phyloP scores from a whole-genome alignment of 805 yeast genomes.

The Saccharomycopsis babjevae region DNA sequence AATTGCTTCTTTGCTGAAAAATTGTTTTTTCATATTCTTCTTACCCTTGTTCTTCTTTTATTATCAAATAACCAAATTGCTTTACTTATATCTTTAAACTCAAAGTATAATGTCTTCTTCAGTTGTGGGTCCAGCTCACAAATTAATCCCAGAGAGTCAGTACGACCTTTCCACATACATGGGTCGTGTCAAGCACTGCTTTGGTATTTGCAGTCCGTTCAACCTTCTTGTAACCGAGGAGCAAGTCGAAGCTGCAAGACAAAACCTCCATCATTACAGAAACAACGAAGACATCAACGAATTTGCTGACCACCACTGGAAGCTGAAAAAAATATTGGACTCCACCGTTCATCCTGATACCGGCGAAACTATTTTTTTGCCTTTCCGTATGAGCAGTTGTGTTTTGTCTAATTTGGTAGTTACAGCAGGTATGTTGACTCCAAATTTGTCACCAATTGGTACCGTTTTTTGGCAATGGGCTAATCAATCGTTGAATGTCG shows the following conservation, averaged over 20 bases:
- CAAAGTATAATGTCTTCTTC: slow-evolving; percentile 66
- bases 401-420: slow-evolving; percentile 90
- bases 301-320: slow-evolving; percentile 81
- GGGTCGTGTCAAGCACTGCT: slow-evolving; percentile 94
- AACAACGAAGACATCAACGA: slow-evolving; percentile 46
- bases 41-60: too few species aligned
- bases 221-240: slow-evolving; percentile 66
- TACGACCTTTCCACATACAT: slow-evolving; percentile 75
- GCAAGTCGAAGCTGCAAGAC: slow-evolving; percentile 56
- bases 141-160: slow-evolving; percentile 60
- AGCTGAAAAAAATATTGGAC: slow-evolving; percentile 76
- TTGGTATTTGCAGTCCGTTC: slow-evolving; percentile 85
- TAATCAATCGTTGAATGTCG: slow-evolving; percentile 93
- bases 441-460: slow-evolving; percentile 80
- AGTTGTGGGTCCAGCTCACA: slow-evolving; percentile 64
- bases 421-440: slow-evolving; percentile 96
- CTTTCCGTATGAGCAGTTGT: slow-evolving; percentile 95
- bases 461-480: slow-evolving; percentile 97
- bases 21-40: too few species aligned
- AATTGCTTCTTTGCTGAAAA: too few species aligned
- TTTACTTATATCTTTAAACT: too few species aligned
- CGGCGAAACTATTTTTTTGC: slow-evolving; percentile 83
- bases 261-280: slow-evolving; percentile 58
- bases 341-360: slow-evolving; percentile 95
- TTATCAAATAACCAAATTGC: too few species aligned